Evolutionary conservation across 176 grass and related monocot genomes (phyloP).

Genomic region (Alloteropsis semialata): DNA sequence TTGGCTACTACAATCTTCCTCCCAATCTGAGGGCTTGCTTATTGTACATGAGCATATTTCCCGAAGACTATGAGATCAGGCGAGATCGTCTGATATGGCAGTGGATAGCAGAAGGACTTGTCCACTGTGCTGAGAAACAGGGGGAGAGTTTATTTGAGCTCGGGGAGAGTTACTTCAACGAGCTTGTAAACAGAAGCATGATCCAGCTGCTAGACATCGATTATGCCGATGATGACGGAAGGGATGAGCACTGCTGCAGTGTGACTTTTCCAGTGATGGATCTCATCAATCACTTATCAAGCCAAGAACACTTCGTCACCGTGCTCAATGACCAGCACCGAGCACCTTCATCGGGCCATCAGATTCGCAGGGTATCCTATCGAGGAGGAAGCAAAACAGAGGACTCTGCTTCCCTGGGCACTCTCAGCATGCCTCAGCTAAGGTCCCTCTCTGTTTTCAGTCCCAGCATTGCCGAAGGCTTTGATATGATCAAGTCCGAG

Average conservation of each 20-base stretch:
- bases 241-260: neutral
- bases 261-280: constrained; percentile 13
- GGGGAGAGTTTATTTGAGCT: neutral
- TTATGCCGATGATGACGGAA: neutral
- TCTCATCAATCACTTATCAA: neutral
- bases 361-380: neutral
- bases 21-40: no score
- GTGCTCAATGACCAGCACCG: neutral
- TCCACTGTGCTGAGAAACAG: neutral
- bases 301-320: neutral
- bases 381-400: neutral
- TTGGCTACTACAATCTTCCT: constrained; percentile 6
- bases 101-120: constrained; percentile 14
- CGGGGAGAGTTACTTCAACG: neutral
- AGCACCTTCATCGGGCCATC: neutral
- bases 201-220: neutral
- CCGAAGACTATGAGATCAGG: neutral
- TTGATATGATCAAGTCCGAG: neutral
- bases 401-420: neutral
- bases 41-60: neutral
- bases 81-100: constrained; percentile 8
- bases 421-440: neutral
- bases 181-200: no score
- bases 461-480: neutral
- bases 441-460: neutral